Conservation (phyloP, 768 basidiomycete genomes). For the Cystobasidium onofrii region DNA sequence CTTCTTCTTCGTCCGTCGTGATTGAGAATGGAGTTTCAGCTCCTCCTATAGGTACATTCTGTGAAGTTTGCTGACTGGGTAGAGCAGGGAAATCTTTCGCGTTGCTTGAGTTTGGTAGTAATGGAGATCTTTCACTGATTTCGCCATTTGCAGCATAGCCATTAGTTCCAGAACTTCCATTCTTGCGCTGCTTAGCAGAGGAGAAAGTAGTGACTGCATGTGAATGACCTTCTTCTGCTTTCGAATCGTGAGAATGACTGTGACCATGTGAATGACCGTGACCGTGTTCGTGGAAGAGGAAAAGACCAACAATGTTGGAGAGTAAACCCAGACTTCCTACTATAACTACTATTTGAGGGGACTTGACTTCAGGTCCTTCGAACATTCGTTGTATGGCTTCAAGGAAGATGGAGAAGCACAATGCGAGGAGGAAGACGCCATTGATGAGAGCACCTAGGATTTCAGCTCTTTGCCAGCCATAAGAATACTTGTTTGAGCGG, state of each 20-base stretch:
- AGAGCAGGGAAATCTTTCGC: neutral
- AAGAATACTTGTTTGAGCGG: slow-evolving; percentile 68
- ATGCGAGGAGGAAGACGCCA: slow-evolving; percentile 89
- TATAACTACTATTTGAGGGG: slow-evolving; percentile 75
- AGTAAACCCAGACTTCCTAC: slow-evolving; percentile 82
- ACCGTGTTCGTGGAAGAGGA: slow-evolving; percentile 71
- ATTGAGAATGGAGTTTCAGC: slow-evolving; percentile 2
- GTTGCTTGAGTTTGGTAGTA: neutral
- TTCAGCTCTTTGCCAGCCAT: slow-evolving; percentile 92
- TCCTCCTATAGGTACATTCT: neutral
- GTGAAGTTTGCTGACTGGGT: neutral
- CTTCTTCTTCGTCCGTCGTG: slow-evolving; percentile 14
- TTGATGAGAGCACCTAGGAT: slow-evolving; percentile 84
- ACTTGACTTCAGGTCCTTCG: slow-evolving; percentile 84
- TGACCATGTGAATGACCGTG: slow-evolving; percentile 56
- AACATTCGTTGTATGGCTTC: slow-evolving; percentile 90
- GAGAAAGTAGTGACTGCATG: neutral
- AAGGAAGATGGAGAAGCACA: slow-evolving; percentile 89
- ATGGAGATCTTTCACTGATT: neutral
- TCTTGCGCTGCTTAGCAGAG: neutral
- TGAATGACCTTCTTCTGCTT: slow-evolving; percentile 34
- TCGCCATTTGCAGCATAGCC: neutral
- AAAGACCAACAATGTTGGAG: slow-evolving; percentile 84
- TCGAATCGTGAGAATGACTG: slow-evolving; percentile 89
- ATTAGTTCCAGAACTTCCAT: neutral